Evolutionary conservation across 345 rosid species (phyloP).

Genomic region (Populus deltoides): DNA sequence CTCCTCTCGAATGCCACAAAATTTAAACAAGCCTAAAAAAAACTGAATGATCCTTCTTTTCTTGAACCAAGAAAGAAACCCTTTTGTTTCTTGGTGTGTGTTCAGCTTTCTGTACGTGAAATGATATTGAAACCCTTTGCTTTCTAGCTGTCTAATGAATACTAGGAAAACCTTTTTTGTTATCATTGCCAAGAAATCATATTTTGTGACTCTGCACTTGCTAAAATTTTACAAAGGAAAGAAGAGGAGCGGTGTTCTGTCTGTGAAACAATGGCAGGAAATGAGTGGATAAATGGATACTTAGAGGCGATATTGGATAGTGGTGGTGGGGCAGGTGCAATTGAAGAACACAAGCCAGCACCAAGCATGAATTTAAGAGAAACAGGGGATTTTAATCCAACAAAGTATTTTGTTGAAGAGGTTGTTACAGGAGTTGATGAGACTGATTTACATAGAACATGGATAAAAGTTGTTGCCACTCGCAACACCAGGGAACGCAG

Average conservation of each 20-base stretch:
- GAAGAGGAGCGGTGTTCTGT: not conserved
- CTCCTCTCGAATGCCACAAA: no score
- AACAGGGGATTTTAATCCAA: conserved; percentile 68
- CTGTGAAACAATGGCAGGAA: conserved; percentile 58
- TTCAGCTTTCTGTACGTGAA: not conserved
- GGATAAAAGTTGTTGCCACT: conserved; percentile 96
- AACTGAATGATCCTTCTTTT: not conserved
- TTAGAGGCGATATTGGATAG: conserved; percentile 88
- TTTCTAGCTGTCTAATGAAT: not conserved
- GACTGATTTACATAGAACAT: conserved; percentile 79
- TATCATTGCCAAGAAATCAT: not conserved
- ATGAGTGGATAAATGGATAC: conserved; percentile 97
- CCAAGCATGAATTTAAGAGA: conserved; percentile 38
- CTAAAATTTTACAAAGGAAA: not conserved
- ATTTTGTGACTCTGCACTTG: not conserved
- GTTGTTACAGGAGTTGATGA: conserved; percentile 93
- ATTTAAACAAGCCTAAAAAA: not conserved
- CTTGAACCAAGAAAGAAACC: not conserved
- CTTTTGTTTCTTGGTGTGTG: not conserved
- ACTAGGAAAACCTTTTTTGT: not conserved
- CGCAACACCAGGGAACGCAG: conserved; percentile 90
- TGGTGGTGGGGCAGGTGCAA: conserved; percentile 56
- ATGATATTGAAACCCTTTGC: not conserved
- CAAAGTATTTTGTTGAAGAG: conserved; percentile 90
- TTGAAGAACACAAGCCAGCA: conserved; percentile 53